Evolutionary conservation across 345 rosid species (phyloP).

Genomic region (Viola odorata): DNA sequence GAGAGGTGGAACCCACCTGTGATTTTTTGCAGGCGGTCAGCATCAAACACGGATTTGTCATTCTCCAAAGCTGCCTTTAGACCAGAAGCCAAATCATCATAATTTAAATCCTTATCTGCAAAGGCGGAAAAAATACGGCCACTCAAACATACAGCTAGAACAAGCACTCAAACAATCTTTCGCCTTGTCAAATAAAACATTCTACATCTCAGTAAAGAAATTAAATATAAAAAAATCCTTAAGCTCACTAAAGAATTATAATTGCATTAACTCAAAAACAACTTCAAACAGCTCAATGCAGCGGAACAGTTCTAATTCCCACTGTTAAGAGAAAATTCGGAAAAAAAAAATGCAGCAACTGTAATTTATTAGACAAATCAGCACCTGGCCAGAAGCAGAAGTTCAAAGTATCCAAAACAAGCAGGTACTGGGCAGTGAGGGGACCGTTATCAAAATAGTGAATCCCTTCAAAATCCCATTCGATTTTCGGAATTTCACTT

Average conservation of each 20-base stretch:
- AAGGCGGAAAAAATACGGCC: background rate
- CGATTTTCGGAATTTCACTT: constrained; percentile 52
- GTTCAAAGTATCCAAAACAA: constrained; percentile 71
- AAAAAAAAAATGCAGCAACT: background rate
- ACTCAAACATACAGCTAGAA: no score
- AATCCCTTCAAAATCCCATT: constrained; percentile 85
- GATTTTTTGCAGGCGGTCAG: constrained; percentile 57
- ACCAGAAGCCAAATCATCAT: constrained; percentile 64
- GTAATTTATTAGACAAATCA: background rate
- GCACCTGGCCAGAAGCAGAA: constrained; percentile 87
- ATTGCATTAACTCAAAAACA: no score
- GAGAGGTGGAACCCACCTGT: constrained; percentile 36
- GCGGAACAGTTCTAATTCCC: background rate
- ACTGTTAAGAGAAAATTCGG: background rate
- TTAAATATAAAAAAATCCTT: no score
- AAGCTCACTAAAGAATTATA: no score
- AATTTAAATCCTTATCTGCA: constrained; percentile 53
- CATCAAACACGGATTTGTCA: constrained; percentile 64
- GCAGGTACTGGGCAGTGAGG: constrained; percentile 71
- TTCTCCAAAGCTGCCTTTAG: constrained; percentile 58
- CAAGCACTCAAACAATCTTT: no score
- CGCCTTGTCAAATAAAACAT: no score
- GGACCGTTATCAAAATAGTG: constrained; percentile 69
- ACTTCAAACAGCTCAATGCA: no score
- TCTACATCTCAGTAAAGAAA: no score